phyloP scores from a whole-genome alignment of 2,329 filamentous ascomycete genomes.

The Neocatenulostroma microsporum region DNA sequence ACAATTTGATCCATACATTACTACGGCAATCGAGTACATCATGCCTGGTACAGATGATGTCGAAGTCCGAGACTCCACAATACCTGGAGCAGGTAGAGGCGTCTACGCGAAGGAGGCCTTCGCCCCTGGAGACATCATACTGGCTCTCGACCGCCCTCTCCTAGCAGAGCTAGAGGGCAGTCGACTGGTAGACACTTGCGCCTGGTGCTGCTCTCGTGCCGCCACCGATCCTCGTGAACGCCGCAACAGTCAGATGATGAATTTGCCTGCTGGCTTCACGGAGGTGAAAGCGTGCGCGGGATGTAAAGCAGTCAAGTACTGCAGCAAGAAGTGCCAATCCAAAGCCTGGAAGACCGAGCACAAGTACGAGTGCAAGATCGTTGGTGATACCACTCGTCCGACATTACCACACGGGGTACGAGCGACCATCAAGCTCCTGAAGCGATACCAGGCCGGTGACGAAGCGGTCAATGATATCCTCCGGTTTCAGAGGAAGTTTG shows the following conservation, averaged over 20 bases:
- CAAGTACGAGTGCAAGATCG: conserved; percentile 52
- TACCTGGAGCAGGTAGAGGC: conserved; percentile 40
- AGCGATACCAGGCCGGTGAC: conserved; percentile 18
- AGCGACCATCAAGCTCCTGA: conserved; percentile 48
- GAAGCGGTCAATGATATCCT: conserved; percentile 18
- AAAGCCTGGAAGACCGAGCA: conserved; percentile 53
- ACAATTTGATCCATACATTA: no score
- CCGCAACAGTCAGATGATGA: conserved; percentile 30
- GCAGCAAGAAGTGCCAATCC: conserved; percentile 52
- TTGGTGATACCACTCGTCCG: conserved; percentile 34
- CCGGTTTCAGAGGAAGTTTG: conserved; percentile 35
- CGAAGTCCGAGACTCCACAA: conserved; percentile 17
- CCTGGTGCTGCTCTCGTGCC: conserved; percentile 44
- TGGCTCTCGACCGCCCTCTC: conserved; percentile 45
- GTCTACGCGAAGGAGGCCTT: conserved; percentile 48
- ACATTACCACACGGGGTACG: conserved; percentile 49
- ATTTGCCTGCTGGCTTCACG: conserved; percentile 17
- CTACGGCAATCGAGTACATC: no score
- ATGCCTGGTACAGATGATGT: conserved; percentile 10
- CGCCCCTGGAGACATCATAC: conserved; percentile 41
- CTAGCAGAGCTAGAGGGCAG: conserved; percentile 47
- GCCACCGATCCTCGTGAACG: conserved; percentile 12
- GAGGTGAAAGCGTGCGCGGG: conserved; percentile 49
- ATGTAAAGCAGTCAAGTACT: conserved; percentile 53
- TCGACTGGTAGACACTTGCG: conserved; percentile 48